Base-by-base conservation (phyloP, 2,329 filamentous ascomycete genomes). In the Pestalotiopsis sp. region DNA sequence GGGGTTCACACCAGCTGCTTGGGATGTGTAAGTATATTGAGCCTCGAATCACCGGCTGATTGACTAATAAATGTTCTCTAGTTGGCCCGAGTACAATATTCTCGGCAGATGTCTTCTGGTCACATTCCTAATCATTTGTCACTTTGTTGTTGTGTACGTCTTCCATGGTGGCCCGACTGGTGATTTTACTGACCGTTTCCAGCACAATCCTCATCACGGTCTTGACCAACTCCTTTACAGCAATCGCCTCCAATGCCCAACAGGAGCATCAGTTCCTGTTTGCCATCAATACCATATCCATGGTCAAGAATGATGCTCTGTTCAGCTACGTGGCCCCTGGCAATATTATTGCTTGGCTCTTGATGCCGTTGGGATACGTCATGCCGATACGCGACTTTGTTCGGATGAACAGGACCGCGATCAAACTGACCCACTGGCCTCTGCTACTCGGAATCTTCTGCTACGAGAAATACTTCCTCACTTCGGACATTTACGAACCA, bases 271-370 rank as follows among this genome's bases (percentile, higher is more conserved):
- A 91, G 84, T 98, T 97, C 77, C 82, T 98, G 2, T 98, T 98
- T 76, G 95, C 95, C 0, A 94, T 98, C 79, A 98, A 98, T 77
- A 97, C 95, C 4, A 97, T 98, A 64, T 97, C 94, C 4, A 97
- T 97, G 93, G 95, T 98, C 72, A 98, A 98, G 80, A 97, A 96
- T n/a, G 95, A 98, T 78, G 93, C 94, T 0, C 84, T 98, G 0
- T 98, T 98, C 83, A 97, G 94, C 3, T 98, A 98, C 78, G 89
- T 98, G 70, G 93, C 95, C 1, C 95, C 95, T 0, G 92, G 93
- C 14, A 98, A 98, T 77, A 92, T 98, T 38, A 87, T 98, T 71
- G 95, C 93, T 1, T 98, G 95, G 95, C 78, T 95, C 0, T 84
- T 97, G 36, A 94, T 94, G 75, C 95, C 95, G 0, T 79, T 97